Conservation (phyloP, 345 rosid species). For the Trapa incisa region DNA sequence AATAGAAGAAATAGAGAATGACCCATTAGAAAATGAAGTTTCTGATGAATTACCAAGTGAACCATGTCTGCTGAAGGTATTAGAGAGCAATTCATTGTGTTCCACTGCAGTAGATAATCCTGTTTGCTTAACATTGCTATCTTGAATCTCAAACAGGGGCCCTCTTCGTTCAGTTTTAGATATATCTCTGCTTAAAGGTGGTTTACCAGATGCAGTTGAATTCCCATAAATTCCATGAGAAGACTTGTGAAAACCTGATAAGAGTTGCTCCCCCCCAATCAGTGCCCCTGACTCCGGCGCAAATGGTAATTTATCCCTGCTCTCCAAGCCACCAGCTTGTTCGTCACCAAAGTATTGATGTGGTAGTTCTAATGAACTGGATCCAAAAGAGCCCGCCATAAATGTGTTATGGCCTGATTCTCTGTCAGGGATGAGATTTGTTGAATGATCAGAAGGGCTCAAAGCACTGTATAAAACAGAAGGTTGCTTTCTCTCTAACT, state of each 20-base stretch:
- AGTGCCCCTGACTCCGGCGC: constrained; percentile 25
- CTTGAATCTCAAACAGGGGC: constrained; percentile 26
- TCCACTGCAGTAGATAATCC: constrained; percentile 17
- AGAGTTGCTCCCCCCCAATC: constrained; percentile 16
- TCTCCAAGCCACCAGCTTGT: constrained; percentile 16
- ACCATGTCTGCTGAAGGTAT: constrained; percentile 25
- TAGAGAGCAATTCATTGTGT: constrained; percentile 15
- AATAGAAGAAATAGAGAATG: not conserved
- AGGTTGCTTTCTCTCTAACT: constrained; percentile 19
- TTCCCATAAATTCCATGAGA: constrained; percentile 21
- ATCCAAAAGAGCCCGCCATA: constrained; percentile 32
- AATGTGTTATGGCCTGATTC: constrained; percentile 32
- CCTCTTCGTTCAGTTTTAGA: constrained; percentile 18
- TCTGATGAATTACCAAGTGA: constrained; percentile 23
- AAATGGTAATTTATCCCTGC: constrained; percentile 17
- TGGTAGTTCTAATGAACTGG: constrained; percentile 25
- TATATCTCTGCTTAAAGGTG: constrained; percentile 16
- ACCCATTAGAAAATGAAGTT: not conserved
- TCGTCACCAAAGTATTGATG: constrained; percentile 20
- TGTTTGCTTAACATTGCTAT: constrained; percentile 21
- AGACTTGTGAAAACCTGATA: constrained; percentile 15
- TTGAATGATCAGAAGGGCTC: constrained; percentile 19
- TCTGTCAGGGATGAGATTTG: constrained; percentile 19
- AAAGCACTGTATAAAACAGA: constrained; percentile 27
- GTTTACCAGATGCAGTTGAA: constrained; percentile 16